Evolutionary conservation across 768 basidiomycete genomes (phyloP).

Genomic region (Suillus paluster): DNA sequence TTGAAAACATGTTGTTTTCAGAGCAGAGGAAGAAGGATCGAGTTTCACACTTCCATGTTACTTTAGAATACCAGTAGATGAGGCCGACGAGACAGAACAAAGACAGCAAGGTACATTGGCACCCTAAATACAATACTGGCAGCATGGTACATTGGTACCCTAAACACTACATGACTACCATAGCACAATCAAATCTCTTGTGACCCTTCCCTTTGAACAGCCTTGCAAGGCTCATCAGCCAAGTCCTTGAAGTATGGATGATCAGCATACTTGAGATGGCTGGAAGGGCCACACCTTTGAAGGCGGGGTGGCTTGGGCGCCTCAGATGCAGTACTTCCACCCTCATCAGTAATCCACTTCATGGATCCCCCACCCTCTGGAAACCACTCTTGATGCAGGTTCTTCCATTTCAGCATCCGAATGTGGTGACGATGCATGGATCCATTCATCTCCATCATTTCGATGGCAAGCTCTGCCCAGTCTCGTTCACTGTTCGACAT

Average conservation of each 20-base stretch:
- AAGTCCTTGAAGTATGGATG: background rate
- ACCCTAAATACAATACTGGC: too few species aligned
- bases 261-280: background rate
- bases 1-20: conserved; percentile 44
- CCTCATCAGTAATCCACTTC: background rate
- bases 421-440: background rate
- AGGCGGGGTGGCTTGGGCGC: background rate
- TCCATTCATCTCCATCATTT: conserved; percentile 11
- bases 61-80: conserved; percentile 22
- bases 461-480: conserved; percentile 19
- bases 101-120: too few species aligned
- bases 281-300: background rate
- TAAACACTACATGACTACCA: too few species aligned
- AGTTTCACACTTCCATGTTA: conserved; percentile 30
- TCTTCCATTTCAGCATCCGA: too few species aligned
- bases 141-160: too few species aligned
- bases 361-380: background rate
- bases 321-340: background rate
- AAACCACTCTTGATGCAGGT: too few species aligned
- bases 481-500: conserved; percentile 18
- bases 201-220: background rate
- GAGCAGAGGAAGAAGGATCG: conserved; percentile 27
- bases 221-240: background rate
- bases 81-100: too few species aligned
- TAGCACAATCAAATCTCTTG: background rate